phyloP scores from a whole-genome alignment of 768 basidiomycete species.

The Trametes gibbosa region DNA sequence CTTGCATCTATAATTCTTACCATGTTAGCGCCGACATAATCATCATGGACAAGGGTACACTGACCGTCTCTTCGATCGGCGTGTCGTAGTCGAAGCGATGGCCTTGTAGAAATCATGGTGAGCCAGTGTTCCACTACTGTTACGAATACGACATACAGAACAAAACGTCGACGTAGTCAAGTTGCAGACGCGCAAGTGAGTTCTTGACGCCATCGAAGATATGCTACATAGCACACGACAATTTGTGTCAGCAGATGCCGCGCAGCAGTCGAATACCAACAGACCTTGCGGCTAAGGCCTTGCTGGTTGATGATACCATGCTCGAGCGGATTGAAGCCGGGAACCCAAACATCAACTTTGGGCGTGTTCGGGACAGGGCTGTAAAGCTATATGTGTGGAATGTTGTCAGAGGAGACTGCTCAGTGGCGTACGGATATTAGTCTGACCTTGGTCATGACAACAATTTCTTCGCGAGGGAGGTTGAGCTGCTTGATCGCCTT shows the following conservation, averaged over 20 bases:
- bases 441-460: constrained; percentile 47
- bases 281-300: constrained; percentile 40
- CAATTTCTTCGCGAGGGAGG: constrained; percentile 46
- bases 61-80: constrained; percentile 38
- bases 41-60: constrained; percentile 2
- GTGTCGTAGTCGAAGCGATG: constrained; percentile 36
- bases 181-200: constrained; percentile 40
- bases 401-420: not conserved
- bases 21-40: not conserved
- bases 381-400: constrained; percentile 3
- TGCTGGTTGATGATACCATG: constrained; percentile 37
- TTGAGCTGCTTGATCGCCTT: constrained; percentile 44
- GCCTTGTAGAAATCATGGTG: constrained; percentile 25
- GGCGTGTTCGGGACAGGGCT: not conserved
- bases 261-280: constrained; percentile 3
- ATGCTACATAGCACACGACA: not conserved
- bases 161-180: constrained; percentile 57
- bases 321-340: constrained; percentile 18
- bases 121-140: no score
- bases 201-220: constrained; percentile 17
- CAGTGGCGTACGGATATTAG: not conserved
- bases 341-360: constrained; percentile 11
- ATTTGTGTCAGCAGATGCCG: not conserved
- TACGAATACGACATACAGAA: constrained; percentile 34
- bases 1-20: constrained; percentile 36